Evolutionary conservation across 192 early-diverging fungal genomes (phyloP).

Genomic region (Diversispora epigaea): DNA sequence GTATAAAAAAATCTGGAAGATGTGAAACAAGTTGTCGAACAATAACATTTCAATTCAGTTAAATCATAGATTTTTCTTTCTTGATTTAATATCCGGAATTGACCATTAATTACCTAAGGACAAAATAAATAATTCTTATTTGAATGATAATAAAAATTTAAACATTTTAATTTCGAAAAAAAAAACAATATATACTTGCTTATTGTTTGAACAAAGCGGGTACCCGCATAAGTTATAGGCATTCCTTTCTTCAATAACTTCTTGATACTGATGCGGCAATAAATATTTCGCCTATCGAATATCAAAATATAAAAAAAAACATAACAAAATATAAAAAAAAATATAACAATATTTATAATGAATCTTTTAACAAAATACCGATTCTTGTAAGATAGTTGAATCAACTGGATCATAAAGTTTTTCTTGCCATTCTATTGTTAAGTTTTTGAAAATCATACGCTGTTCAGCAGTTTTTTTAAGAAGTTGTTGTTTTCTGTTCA

Average conservation of each 20-base stretch:
- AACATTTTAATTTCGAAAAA: neutral
- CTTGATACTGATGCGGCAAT: slow-evolving; percentile 64
- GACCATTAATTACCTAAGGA: slow-evolving; percentile 50
- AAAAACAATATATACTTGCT: slow-evolving; percentile 34
- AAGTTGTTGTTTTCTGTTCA: neutral
- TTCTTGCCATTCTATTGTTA: slow-evolving; percentile 51
- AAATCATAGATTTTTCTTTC: slow-evolving; percentile 80
- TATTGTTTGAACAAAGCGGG: slow-evolving; percentile 66
- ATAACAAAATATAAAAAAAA: neutral
- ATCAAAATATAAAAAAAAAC: neutral
- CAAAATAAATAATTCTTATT: neutral
- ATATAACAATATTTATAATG: neutral
- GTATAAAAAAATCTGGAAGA: slow-evolving; percentile 65
- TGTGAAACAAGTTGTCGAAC: slow-evolving; percentile 68
- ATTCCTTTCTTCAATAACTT: slow-evolving; percentile 72
- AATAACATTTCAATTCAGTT: slow-evolving; percentile 64
- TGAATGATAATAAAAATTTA: neutral
- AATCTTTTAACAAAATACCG: slow-evolving; percentile 34
- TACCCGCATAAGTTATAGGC: slow-evolving; percentile 76
- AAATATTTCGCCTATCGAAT: slow-evolving; percentile 56
- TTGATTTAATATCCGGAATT: slow-evolving; percentile 67
- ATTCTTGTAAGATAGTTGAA: slow-evolving; percentile 40
- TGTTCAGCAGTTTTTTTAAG: slow-evolving; percentile 38
- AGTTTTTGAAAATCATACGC: slow-evolving; percentile 38
- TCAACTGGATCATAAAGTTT: slow-evolving; percentile 47